Percentiles rank a stretch among this genome's conserved stretches.
Conservation (phyloP, 495 filamentous ascomycete genomes). For the Penicillium samsonianum region DNA sequence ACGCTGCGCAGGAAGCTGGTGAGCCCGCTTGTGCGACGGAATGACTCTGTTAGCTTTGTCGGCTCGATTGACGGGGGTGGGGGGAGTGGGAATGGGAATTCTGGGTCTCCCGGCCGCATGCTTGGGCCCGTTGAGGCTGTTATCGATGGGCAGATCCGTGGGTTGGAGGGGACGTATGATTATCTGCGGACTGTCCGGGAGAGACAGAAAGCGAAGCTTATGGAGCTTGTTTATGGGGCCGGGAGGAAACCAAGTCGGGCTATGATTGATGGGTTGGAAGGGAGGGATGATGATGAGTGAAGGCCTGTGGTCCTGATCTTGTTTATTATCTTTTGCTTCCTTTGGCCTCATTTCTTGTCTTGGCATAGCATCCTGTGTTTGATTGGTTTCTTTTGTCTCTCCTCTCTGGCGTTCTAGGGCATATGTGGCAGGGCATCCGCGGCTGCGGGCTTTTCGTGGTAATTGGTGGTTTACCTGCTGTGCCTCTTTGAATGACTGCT, state of each 20-base stretch:
- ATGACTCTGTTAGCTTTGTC: slow-evolving; percentile 51
- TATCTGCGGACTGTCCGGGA: slow-evolving; percentile 72
- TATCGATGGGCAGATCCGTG: slow-evolving; percentile 81
- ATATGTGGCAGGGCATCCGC: slow-evolving; percentile 6
- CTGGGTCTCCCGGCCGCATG: slow-evolving; percentile 47
- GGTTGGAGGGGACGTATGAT: slow-evolving; percentile 74
- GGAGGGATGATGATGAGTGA: slow-evolving; percentile 17
- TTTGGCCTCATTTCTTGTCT: background rate
- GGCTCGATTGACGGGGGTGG: slow-evolving; percentile 34
- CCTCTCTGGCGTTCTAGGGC: slow-evolving; percentile 11
- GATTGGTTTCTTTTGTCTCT: background rate
- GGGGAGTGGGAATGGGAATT: slow-evolving; percentile 35
- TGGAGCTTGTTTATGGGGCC: slow-evolving; percentile 76
- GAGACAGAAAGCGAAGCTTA: slow-evolving; percentile 76
- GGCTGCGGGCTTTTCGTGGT: slow-evolving; percentile 2
- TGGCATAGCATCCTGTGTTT: slow-evolving; percentile 6
- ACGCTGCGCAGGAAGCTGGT: slow-evolving; percentile 74
- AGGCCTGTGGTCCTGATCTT: background rate
- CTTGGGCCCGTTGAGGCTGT: slow-evolving; percentile 53
- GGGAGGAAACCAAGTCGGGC: slow-evolving; percentile 40
- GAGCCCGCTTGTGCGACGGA: slow-evolving; percentile 72
- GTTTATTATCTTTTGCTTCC: background rate
- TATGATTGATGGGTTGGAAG: slow-evolving; percentile 29
- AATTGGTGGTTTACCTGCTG: slow-evolving; percentile 7
- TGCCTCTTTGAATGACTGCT: slow-evolving; percentile 1